These are phyloP conservation scores for Sonneratia caseolaris DNA, from an alignment of 345 rosid genomes.

Conservation along the genomic window DNA sequence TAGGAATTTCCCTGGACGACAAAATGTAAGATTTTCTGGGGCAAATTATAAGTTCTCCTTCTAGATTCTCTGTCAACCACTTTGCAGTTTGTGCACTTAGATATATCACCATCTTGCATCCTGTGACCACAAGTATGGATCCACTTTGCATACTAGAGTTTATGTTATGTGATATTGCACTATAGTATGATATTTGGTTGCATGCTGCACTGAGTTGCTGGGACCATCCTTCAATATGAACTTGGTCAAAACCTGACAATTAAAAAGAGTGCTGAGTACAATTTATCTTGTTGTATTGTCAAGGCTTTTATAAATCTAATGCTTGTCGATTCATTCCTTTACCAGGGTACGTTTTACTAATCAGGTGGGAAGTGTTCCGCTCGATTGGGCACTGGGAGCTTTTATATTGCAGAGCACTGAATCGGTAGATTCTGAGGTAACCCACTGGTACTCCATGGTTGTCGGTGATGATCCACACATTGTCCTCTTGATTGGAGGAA, in stretches of 20 bases:
- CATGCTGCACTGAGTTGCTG: too few relatives aligned
- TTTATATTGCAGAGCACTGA: slow-evolving; percentile 57
- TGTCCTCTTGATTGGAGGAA: slow-evolving; percentile 30
- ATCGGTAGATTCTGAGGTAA: slow-evolving; percentile 18
- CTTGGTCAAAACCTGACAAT: neutral
- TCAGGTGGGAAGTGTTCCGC: slow-evolving; percentile 61
- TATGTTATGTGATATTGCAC: too few relatives aligned
- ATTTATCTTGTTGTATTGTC: neutral
- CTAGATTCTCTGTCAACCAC: neutral
- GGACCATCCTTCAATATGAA: neutral
- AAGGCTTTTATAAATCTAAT: neutral
- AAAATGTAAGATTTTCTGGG: slow-evolving; percentile 28
- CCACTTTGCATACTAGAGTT: neutral
- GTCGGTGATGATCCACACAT: slow-evolving; percentile 40
- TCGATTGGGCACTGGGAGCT: slow-evolving; percentile 94
- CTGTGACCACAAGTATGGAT: neutral
- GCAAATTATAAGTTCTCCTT: neutral
- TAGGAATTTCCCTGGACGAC: slow-evolving; percentile 57
- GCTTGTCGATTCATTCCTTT: neutral
- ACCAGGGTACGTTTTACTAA: slow-evolving; percentile 57
- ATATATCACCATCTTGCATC: neutral
- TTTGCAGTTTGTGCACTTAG: neutral
- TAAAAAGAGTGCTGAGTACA: neutral
- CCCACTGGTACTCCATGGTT: slow-evolving; percentile 36
- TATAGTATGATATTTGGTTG: too few relatives aligned